Conservation (phyloP, 805 yeast genomes). For the Priceomyces haplophilus region DNA sequence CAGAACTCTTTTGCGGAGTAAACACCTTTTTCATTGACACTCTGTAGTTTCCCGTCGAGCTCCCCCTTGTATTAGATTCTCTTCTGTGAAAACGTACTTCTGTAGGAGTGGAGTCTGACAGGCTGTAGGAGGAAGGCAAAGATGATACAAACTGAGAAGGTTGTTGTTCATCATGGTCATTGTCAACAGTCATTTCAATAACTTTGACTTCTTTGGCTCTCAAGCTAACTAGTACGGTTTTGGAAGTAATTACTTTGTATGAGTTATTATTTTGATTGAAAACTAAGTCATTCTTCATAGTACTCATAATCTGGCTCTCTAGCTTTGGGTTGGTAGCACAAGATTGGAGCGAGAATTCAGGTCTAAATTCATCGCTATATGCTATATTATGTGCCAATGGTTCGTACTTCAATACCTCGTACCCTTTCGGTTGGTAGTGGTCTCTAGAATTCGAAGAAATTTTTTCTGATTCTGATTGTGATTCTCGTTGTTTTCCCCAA, state of each 20-base stretch:
- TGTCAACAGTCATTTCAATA: constrained; percentile 37
- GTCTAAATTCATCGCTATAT: constrained; percentile 49
- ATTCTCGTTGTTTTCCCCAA: neutral
- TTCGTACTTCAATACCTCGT: constrained; percentile 13
- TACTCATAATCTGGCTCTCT: constrained; percentile 44
- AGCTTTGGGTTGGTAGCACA: constrained; percentile 51
- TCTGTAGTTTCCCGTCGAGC: constrained; percentile 23
- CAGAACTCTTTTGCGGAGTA: constrained; percentile 31
- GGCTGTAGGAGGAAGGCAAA: constrained; percentile 1
- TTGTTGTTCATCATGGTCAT: constrained; percentile 3
- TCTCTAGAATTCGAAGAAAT: neutral
- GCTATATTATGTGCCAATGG: constrained; percentile 35
- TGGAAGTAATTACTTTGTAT: constrained; percentile 28
- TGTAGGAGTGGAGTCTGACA: constrained; percentile 2
- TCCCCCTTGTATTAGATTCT: constrained; percentile 3
- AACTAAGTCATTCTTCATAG: constrained; percentile 54
- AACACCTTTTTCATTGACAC: constrained; percentile 36
- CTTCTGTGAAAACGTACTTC: constrained; percentile 4
- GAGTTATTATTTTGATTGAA: constrained; percentile 38
- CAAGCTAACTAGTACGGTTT: constrained; percentile 41
- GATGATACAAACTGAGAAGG: constrained; percentile 1
- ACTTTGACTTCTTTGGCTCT: constrained; percentile 44
- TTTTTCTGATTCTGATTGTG: constrained; percentile 2
- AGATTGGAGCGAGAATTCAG: constrained; percentile 53
- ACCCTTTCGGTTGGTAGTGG: constrained; percentile 1